Evolutionary conservation across 768 basidiomycete genomes (phyloP), one percentile per base, ranked within the genome.

Genomic region (Scleroderma citrinum): DNA sequence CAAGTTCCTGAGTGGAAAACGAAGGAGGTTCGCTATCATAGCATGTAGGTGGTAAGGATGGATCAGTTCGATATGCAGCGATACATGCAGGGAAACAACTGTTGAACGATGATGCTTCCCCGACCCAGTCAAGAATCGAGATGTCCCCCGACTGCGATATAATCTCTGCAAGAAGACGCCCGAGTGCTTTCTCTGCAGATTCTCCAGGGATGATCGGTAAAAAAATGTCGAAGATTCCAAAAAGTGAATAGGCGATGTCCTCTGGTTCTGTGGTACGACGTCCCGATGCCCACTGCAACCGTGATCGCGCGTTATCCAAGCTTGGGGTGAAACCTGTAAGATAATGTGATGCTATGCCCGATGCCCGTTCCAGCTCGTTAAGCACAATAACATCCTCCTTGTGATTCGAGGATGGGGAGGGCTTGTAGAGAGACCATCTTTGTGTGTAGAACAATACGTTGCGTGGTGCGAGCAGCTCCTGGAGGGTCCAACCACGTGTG

Each of bases 151-250:
- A 29, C 26, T 29, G 4, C 8, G 26, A 29, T 29, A 29, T 29
- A 4, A 29, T 8, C 26, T 29, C 26, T 29, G 26, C 26, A 29
- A 29, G 26, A 4, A 29, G 26, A 29, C 26, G 26, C 26, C 26
- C 26, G 26, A 29, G 26, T 4, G 26, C 26, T 5, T 29, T 29
- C 26, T 29, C 5, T 8, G 26, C n/a, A n/a, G 14, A n/a, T 30
- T 49, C 46, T 14, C 47, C 47, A 36, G 47, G 49, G 20, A 29
- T 14, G 14, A 57, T 40, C 3, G 53, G 47, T 10, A 50, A 11
- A 29, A 11, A 21, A 21, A 17, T n/a, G 20, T 5, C 31, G 43
- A 52, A 49, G 7, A 52, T 23, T 11, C 39, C 50, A 12, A 52
- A 24, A 14, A 56, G 35, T 4, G 46, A 35, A n/a, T 35, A 35